These are phyloP conservation scores for Gilbertella persicaria DNA, from an alignment of 371 early-diverging fungal genomes.

Conservation along the genomic window DNA sequence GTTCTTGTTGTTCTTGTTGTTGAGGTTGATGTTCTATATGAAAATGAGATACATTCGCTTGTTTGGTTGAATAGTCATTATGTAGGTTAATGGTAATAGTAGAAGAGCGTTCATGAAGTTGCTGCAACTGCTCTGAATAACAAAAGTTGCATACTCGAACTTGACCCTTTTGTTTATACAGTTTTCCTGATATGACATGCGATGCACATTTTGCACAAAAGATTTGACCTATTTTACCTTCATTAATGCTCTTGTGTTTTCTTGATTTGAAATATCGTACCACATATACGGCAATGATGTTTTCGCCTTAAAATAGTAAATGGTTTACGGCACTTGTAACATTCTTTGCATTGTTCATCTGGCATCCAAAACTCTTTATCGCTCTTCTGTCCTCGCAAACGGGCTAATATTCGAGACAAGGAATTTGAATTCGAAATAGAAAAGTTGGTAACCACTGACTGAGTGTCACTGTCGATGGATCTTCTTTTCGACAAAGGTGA, in stretches of 20 bases:
- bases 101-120: conserved; percentile 23
- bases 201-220: conserved; percentile 84
- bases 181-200: conserved; percentile 70
- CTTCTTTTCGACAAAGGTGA: conserved; percentile 41
- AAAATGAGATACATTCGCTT: not conserved
- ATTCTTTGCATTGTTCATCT: conserved; percentile 81
- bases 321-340: conserved; percentile 78
- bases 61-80: not conserved
- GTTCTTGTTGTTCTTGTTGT: conserved; percentile 2
- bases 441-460: conserved; percentile 58
- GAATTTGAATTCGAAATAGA: conserved; percentile 61
- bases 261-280: conserved; percentile 49
- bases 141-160: conserved; percentile 85
- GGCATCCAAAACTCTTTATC: conserved; percentile 86
- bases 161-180: conserved; percentile 70
- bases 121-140: conserved; percentile 46
- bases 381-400: conserved; percentile 62
- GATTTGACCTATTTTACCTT: conserved; percentile 62
- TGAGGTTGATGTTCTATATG: conserved; percentile 1
- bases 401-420: conserved; percentile 54
- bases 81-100: not conserved
- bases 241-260: too few relatives aligned
- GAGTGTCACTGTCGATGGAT: conserved; percentile 54
- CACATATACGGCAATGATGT: conserved; percentile 90
- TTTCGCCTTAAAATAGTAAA: conserved; percentile 75